Base-by-base conservation (phyloP, 2,329 filamentous ascomycete species). In the Diatrype stigma region DNA sequence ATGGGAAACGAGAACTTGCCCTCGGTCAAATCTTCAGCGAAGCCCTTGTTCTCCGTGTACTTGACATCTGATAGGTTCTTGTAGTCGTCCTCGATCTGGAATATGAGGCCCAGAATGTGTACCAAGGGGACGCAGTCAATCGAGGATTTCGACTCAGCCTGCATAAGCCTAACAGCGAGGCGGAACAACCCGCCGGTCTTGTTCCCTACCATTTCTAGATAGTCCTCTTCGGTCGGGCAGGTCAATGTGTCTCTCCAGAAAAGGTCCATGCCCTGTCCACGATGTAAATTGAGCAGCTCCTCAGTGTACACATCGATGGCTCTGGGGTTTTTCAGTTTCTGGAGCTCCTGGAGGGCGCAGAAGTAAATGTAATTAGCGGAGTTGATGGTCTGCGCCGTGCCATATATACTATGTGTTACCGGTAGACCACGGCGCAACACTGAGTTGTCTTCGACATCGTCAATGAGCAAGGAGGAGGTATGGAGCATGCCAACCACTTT, bases 1-100 rank as follows among this genome's bases (percentile, higher is more conserved):
- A 97, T 86, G 38, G 92, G 91, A 67, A 96, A 96, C 23, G 87
- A 93, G 74, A 96, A 96, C 77, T 97, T 97, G 56, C 93, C 93
- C 73, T 97, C 94, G 1, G 91, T 96, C 61, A 97, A 73, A 70
- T 97, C 94, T 74, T 97, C 93, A 70, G 90, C 96, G 60, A 96
- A 81, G 46, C 93, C 94, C 74, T 97, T 97, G 70, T 96, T 93
- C 57, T 87, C 77, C 35, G 85, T 85, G 75, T 96, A 96, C 63
- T 85, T 78, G n/a, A 73, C 74, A 17, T 78, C 82, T 28, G 79
- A 81, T 42, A 99, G 83, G 68, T 97, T 97, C 69, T 91, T 84
- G 73, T 96, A 96, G 78, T 99, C 94, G 74, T 93, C 89, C 61
- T 89, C 83, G 71, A 96, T 94, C 70, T 96, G 90, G 77, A 91